A percentile compares a stretch with the other conserved stretches of the same genome.
These are phyloP conservation scores for Catharanthus roseus DNA, from an alignment of 257 asterid species.

Conservation along the genomic window DNA sequence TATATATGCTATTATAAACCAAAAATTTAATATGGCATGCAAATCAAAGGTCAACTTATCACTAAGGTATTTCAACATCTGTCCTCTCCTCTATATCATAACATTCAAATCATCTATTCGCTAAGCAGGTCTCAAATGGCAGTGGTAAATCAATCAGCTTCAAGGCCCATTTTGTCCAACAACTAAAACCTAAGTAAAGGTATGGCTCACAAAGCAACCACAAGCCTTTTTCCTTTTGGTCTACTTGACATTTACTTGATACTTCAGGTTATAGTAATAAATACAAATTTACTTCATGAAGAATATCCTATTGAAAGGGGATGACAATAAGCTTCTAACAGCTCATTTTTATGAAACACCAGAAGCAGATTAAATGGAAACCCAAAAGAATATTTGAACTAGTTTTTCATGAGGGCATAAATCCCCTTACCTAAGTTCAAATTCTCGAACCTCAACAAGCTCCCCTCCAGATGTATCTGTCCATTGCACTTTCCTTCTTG, in stretches of 20 bases:
- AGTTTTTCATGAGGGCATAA: not conserved
- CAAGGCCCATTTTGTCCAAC: not conserved
- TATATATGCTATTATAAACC: not conserved
- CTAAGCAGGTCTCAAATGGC: not conserved
- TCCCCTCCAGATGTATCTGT: conserved; percentile 80
- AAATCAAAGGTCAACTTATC: not conserved
- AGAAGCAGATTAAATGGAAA: not conserved
- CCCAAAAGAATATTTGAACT: not conserved
- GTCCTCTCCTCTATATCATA: not conserved
- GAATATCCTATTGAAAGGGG: not conserved
- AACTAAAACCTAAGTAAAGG: not conserved
- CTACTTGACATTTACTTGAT: not conserved
- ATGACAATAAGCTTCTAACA: not conserved
- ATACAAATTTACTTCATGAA: not conserved
- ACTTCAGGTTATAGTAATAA: not conserved
- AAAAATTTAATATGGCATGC: not conserved
- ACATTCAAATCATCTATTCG: not conserved
- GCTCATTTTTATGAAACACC: not conserved
- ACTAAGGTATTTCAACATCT: not conserved
- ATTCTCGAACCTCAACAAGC: conserved; percentile 83
- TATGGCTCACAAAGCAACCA: not conserved
- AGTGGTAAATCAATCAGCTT: not conserved
- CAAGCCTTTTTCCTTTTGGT: not conserved
- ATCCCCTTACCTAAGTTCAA: conserved; percentile 73
- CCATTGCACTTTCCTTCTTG: conserved; percentile 88